phyloP scores from a whole-genome alignment of 2,329 filamentous ascomycete genomes.

The Rhynchosporium agropyri region DNA sequence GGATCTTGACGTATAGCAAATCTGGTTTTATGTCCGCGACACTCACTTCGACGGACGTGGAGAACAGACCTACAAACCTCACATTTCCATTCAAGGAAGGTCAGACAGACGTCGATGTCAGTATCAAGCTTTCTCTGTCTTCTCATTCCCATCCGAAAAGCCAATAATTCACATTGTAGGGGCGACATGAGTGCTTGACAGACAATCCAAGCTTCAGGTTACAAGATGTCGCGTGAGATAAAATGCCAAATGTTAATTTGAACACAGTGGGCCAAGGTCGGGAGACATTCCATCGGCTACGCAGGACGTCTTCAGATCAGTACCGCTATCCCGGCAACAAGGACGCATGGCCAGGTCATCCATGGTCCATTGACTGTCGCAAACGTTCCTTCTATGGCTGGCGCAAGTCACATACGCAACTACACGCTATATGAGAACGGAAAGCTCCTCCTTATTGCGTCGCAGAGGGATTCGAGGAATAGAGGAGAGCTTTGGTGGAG shows the following conservation, averaged over 20 bases:
- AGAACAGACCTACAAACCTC: conserved; percentile 9
- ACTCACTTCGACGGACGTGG: conserved; percentile 2
- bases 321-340: conserved; percentile 10
- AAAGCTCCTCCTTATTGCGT: conserved; percentile 7
- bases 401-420: conserved; percentile 6
- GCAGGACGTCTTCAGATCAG: conserved; percentile 13
- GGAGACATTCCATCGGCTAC: conserved; percentile 8
- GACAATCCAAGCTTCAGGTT: too few relatives aligned
- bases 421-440: conserved; percentile 8
- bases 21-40: conserved; percentile 9
- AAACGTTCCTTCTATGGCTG: conserved; percentile 9
- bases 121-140: not conserved
- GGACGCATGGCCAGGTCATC: conserved; percentile 6
- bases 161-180: too few relatives aligned
- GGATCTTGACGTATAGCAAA: conserved; percentile 11
- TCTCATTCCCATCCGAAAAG: not conserved
- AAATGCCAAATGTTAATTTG: not conserved
- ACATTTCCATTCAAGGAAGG: conserved; percentile 10
- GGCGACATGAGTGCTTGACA: not conserved
- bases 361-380: conserved; percentile 2
- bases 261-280: not conserved
- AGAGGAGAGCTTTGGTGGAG: conserved; percentile 9
- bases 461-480: conserved; percentile 9
- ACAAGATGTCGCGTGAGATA: too few relatives aligned
- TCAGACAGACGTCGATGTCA: conserved; percentile 6